These are phyloP conservation scores for Phalaenopsis hybrid DNA, from an alignment of 116 monocot genomes.

Conservation along the genomic window DNA sequence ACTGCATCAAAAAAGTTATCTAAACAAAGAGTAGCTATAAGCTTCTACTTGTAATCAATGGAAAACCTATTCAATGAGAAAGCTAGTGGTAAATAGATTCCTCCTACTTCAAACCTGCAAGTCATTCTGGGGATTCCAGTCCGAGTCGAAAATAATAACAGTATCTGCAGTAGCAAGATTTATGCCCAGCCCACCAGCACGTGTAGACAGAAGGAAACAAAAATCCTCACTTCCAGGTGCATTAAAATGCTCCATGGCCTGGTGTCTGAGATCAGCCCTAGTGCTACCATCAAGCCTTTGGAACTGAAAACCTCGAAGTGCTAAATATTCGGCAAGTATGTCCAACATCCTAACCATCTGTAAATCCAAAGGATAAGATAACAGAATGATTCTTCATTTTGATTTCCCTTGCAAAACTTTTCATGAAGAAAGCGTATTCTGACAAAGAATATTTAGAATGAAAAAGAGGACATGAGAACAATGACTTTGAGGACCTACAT, in stretches of 20 bases:
- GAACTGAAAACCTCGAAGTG: conserved; percentile 89
- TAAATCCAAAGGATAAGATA: conserved; percentile 8
- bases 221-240: conserved; percentile 99
- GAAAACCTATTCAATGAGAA: background rate
- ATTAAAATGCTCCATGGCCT: conserved; percentile 99
- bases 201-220: conserved; percentile 95
- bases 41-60: background rate
- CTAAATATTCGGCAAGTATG: conserved; percentile 93
- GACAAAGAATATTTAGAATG: background rate
- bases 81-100: background rate
- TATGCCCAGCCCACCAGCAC: conserved; percentile 94
- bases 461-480: background rate
- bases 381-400: background rate
- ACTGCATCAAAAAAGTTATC: background rate
- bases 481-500: background rate
- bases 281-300: conserved; percentile 99
- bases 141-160: conserved; percentile 97
- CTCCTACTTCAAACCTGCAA: conserved; percentile 55
- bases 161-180: conserved; percentile 99
- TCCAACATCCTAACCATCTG: conserved; percentile 99
- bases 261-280: conserved; percentile 90
- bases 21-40: background rate
- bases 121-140: conserved; percentile 99
- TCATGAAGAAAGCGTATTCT: no score
- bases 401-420: background rate